Percentiles rank a stretch among this genome's conserved stretches.
Conservation (phyloP, 345 rosid genomes). For the Combretum micranthum region DNA sequence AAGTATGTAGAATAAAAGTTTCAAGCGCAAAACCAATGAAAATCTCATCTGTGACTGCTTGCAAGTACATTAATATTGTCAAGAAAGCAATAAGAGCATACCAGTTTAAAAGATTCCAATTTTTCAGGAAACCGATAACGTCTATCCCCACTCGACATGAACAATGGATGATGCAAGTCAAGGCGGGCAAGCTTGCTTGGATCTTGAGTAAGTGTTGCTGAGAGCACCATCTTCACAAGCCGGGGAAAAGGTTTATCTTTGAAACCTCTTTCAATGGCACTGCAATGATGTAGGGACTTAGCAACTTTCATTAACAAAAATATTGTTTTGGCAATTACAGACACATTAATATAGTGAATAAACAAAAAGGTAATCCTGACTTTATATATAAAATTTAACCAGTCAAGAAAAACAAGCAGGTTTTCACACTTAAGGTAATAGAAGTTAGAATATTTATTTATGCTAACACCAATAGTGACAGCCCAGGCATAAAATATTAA, state of each 20-base stretch:
- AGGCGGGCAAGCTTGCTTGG: constrained; percentile 97
- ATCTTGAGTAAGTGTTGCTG: constrained; percentile 93
- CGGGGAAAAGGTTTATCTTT: constrained; percentile 75
- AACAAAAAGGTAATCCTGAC: no score
- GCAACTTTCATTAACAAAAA: neutral
- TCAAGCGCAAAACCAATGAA: neutral
- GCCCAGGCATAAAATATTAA: no score
- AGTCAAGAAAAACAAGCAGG: no score
- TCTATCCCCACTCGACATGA: constrained; percentile 68
- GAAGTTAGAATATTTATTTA: no score
- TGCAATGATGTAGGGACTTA: constrained; percentile 22
- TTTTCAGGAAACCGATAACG: constrained; percentile 78
- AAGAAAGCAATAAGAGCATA: constrained; percentile 23
- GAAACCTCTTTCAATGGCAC: constrained; percentile 80
- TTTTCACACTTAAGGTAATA: no score
- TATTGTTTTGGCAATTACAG: no score
- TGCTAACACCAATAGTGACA: no score
- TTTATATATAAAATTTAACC: no score
- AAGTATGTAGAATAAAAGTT: no score
- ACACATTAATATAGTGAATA: no score
- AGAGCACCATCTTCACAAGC: constrained; percentile 79
- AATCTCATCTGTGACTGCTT: neutral
- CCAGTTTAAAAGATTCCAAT: constrained; percentile 79
- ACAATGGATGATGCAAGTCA: constrained; percentile 85
- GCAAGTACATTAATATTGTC: neutral